Conservation (phyloP, 208 protist species). For the Trypanosoma congolense region DNA sequence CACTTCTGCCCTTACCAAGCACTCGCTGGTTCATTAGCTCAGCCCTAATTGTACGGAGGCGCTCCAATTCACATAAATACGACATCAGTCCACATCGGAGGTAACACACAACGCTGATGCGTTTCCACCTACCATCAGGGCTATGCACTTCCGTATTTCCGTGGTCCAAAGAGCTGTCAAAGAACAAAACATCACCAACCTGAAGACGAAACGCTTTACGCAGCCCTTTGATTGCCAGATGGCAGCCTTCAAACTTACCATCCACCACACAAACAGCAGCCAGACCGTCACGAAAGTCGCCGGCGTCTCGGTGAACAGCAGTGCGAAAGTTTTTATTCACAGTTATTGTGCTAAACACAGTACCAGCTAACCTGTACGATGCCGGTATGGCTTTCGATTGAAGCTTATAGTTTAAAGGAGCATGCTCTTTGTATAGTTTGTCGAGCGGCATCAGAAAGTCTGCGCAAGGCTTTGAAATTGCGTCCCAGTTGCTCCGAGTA, state of each 20-base stretch:
- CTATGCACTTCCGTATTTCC: constrained; percentile 83
- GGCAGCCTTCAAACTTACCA: constrained; percentile 82
- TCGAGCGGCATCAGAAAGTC: constrained; percentile 52
- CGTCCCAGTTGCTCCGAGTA: constrained; percentile 56
- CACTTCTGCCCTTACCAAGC: constrained; percentile 13
- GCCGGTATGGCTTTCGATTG: constrained; percentile 72
- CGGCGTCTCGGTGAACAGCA: constrained; percentile 80
- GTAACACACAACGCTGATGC: constrained; percentile 85
- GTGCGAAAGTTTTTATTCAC: constrained; percentile 89
- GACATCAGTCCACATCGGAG: constrained; percentile 80
- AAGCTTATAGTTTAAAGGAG: constrained; percentile 67
- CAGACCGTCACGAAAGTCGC: constrained; percentile 83
- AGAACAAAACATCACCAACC: constrained; percentile 84
- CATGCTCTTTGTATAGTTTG: constrained; percentile 59
- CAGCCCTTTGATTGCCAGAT: constrained; percentile 77
- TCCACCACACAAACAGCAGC: constrained; percentile 76
- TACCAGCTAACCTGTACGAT: constrained; percentile 67
- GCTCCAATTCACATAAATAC: constrained; percentile 68
- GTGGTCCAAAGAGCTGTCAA: constrained; percentile 85
- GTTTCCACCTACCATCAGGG: constrained; percentile 38
- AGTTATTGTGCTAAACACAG: constrained; percentile 88
- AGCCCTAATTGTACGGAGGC: constrained; percentile 49
- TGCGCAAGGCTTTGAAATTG: constrained; percentile 35
- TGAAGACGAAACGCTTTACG: constrained; percentile 66
- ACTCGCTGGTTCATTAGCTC: constrained; percentile 30